Evolutionary conservation across 2,329 filamentous ascomycete species (phyloP).

Genomic region (Colletotrichum higginsianum): DNA sequence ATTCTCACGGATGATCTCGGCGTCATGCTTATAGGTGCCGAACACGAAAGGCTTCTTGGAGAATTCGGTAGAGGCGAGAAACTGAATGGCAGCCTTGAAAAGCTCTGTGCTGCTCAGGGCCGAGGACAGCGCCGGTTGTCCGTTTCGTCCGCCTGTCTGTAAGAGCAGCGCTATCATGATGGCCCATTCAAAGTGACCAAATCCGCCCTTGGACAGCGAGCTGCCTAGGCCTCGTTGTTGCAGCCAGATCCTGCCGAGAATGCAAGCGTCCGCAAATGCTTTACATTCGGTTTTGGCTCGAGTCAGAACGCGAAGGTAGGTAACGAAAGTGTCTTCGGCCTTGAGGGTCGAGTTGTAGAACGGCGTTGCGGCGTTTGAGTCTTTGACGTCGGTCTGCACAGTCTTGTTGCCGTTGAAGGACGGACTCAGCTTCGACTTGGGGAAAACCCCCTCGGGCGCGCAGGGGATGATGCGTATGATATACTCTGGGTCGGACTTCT

Average conservation of each 20-base stretch:
- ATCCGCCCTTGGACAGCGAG: conserved; percentile 81
- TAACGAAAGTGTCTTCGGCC: conserved; percentile 80
- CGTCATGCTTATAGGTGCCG: conserved; percentile 59
- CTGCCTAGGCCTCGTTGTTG: conserved; percentile 87
- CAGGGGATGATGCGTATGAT: conserved; percentile 85
- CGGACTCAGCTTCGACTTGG: conserved; percentile 78
- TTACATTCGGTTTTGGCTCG: conserved; percentile 77
- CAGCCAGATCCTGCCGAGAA: conserved; percentile 90
- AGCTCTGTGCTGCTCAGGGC: conserved; percentile 93
- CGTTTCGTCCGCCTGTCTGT: conserved; percentile 81
- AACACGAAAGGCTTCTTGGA: conserved; percentile 75
- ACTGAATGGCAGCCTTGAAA: conserved; percentile 95
- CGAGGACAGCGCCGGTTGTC: conserved; percentile 79
- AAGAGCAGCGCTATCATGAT: conserved; percentile 85
- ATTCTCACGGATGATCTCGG: conserved; percentile 58
- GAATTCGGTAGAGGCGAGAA: conserved; percentile 82
- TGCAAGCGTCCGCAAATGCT: conserved; percentile 85
- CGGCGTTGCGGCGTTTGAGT: conserved; percentile 70
- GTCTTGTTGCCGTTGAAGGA: conserved; percentile 78
- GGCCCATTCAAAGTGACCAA: conserved; percentile 94
- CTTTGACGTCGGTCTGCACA: conserved; percentile 61
- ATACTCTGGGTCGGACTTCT: conserved; percentile 58
- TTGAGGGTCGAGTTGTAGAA: conserved; percentile 92
- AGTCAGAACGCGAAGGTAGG: conserved; percentile 83
- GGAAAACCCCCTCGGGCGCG: conserved; percentile 78